Evolutionary conservation across 345 rosid genomes (phyloP), one percentile per base, ranked within the genome.

Genomic region (Citrus inodora): DNA sequence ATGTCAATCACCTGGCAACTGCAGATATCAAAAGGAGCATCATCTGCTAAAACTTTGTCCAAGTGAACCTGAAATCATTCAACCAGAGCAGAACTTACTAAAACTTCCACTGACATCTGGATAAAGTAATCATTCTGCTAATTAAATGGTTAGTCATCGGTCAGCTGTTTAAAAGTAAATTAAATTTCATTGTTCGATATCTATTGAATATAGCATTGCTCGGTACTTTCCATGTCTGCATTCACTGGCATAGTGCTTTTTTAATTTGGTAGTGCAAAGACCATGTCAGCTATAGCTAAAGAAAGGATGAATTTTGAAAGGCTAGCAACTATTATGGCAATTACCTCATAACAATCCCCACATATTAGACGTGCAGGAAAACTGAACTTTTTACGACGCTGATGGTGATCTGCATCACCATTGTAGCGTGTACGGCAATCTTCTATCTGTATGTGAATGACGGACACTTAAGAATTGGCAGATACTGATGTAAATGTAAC

Each of bases 311-410:
- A 66, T 42, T 72, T 67, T 30, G 24, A 14, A 32, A 71, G 19
- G 3, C 37, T 37, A 60, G 25, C 51, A 28, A 66, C 28, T 3
- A 69, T 62, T 68, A 32, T 35, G 70, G 25, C 28, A 79, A 70
- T 87, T 82, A 96, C 99, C 95, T 96, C 99, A 82, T 76, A 96
- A 88, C 99, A 96, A 83, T 94, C 98, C 37, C 98, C 99, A 51
- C 99, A 96, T 42, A 92, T 68, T 55, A 96, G 94, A 48, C 93
- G 97, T 27, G 98, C 98, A 10, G 97, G 99, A 83, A 96, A 96
- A 75, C 92, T 85, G 87, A 90, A 93, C 90, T 93, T 96, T 78
- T 89, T 94, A 70, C 94, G 97, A 40, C 92, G 93, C 71, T 96
- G 97, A 85, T 94, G 93, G 85, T 91, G 98, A 84, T 94, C 97